A percentile compares a stretch with the other conserved stretches of the same genome.
phyloP scores from a whole-genome alignment of 768 basidiomycete species.

The Hericium rajendrae region DNA sequence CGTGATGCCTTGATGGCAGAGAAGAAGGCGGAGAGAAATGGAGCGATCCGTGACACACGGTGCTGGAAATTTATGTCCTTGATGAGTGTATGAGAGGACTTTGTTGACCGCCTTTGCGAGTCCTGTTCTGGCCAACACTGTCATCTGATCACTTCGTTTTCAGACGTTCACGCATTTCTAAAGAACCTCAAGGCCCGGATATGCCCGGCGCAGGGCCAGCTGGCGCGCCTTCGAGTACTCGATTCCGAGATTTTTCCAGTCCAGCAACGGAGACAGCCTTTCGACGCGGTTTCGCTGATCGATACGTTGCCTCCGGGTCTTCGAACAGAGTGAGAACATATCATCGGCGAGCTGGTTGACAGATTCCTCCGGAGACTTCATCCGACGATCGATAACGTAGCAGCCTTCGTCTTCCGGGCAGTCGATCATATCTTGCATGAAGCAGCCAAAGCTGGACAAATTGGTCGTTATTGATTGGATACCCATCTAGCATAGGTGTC shows the following conservation, averaged over 20 bases:
- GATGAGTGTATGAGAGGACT: too few species aligned
- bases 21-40: too few species aligned
- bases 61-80: too few species aligned
- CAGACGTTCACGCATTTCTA: slow-evolving; percentile 94
- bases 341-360: slow-evolving; percentile 72
- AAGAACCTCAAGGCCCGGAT: slow-evolving; percentile 98
- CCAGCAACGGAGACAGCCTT: slow-evolving; percentile 82
- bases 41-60: too few species aligned
- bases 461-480: slow-evolving; percentile 97
- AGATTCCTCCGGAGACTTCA: slow-evolving; percentile 84
- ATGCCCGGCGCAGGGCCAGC: slow-evolving; percentile 83
- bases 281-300: slow-evolving; percentile 99
- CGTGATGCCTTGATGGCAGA: too few species aligned
- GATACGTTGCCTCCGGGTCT: slow-evolving; percentile 90
- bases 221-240: slow-evolving; percentile 96
- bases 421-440: slow-evolving; percentile 98
- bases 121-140: neutral
- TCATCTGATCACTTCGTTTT: slow-evolving; percentile 1
- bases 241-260: slow-evolving; percentile 96
- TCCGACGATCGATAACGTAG: slow-evolving; percentile 91
- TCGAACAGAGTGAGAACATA: slow-evolving; percentile 68
- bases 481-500: slow-evolving; percentile 62
- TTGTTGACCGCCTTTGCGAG: too few species aligned
- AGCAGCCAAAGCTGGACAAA: slow-evolving; percentile 94
- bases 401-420: slow-evolving; percentile 90